These are phyloP conservation scores for Boechera stricta DNA, from an alignment of 345 rosid species.

Conservation along the genomic window DNA sequence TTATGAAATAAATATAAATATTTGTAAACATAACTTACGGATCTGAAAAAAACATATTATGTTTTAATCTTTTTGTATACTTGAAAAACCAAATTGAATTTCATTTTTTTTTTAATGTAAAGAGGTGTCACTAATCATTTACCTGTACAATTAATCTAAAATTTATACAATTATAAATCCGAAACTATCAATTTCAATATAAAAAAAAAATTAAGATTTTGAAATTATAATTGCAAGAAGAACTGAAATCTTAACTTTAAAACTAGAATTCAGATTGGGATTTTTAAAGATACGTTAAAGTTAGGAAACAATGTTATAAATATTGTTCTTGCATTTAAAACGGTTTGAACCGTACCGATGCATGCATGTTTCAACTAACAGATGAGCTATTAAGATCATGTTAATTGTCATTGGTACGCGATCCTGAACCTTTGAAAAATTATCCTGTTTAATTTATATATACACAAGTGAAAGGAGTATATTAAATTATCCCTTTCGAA, in stretches of 20 bases:
- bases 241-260: neutral
- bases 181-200: neutral
- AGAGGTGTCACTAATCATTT: too few species aligned
- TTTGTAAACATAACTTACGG: too few species aligned
- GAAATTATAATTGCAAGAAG: neutral
- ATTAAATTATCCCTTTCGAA: slow-evolving; percentile 6
- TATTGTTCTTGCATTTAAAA: too few species aligned
- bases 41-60: too few species aligned
- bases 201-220: neutral
- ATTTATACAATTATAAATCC: neutral
- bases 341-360: too few species aligned
- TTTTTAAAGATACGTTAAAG: too few species aligned
- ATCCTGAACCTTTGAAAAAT: slow-evolving; percentile 31
- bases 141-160: neutral
- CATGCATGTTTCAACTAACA: neutral
- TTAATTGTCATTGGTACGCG: slow-evolving; percentile 14
- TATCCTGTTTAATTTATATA: slow-evolving; percentile 9
- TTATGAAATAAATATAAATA: too few species aligned
- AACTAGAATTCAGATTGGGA: neutral
- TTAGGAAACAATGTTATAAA: too few species aligned
- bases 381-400: slow-evolving; percentile 2
- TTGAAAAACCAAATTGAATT: neutral
- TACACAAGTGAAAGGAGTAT: slow-evolving; percentile 5
- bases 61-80: neutral
- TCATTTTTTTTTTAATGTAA: too few species aligned